Evolutionary conservation across 352 stramenopile species (phyloP), one percentile per base, ranked within the genome.

Genomic region (Salisapilia sapeloensis): DNA sequence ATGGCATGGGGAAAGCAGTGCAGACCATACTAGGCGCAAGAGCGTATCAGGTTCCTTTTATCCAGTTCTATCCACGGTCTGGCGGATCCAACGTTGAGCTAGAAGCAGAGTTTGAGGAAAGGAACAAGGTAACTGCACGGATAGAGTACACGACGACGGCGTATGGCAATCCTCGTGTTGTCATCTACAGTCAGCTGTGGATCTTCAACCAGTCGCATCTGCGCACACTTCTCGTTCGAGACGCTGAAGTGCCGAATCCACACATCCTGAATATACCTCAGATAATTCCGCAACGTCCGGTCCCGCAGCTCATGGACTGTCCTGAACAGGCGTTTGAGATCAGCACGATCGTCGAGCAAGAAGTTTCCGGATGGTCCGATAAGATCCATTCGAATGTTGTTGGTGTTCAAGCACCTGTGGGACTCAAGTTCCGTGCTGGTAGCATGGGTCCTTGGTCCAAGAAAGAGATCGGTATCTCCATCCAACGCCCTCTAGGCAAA

Each of bases 171-270:
- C 77, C 77, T 12, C 71, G 77, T 12, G 70, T 89, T 24, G 77
- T 89, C 12, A 35, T 92, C 3, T 92, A 65, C 33, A 64, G 63
- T n/a, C 82, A 65, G 2, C 40, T 90, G 9, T 92, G 77, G 77
- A 63, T 92, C n/a, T 92, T 90, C 44, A 92, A 92, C 34, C 74
- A 92, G 38, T 89, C 69, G 14, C 77, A 92, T 17, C 57, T 92
- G 6, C 58, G 79, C 17, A 81, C 56, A 20, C 38, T 92, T 18
- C 39, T 87, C 12, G 75, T 89, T 18, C 71, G 77, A 7, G 80
- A 58, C 38, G 51, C 72, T 2, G 74, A 92, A 24, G 63, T 66
- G 2, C 32, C 48, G 4, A 56, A 60, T 33, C 38, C 50, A 2
- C 33, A 50, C 2, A 46, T 50, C n/a, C 43, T 87, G 16, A 46